A percentile compares a stretch with the other conserved stretches of the same genome.
phyloP scores from a whole-genome alignment of 148 eudicot genomes.

The Persicaria tinctoria region DNA sequence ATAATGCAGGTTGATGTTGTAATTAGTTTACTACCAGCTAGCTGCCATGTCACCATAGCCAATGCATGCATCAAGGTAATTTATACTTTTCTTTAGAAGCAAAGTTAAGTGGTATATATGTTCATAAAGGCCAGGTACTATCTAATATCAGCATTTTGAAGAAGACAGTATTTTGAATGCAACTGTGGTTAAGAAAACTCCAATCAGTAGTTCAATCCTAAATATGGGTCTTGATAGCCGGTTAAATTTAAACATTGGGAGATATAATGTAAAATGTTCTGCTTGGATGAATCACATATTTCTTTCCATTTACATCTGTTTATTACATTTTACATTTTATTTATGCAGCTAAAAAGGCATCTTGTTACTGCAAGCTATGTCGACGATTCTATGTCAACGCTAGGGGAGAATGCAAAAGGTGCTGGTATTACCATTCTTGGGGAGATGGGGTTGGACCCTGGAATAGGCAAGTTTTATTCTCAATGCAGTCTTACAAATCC shows the following conservation, averaged over 20 bases:
- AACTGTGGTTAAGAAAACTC: neutral
- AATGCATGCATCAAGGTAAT: slow-evolving; percentile 78
- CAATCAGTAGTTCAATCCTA: neutral
- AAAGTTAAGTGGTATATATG: neutral
- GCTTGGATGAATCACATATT: neutral
- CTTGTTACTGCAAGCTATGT: slow-evolving; percentile 93
- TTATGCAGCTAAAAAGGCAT: slow-evolving; percentile 75
- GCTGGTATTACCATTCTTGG: slow-evolving; percentile 86
- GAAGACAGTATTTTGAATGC: neutral
- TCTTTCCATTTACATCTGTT: neutral
- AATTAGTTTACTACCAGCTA: slow-evolving; percentile 87
- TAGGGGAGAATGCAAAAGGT: slow-evolving; percentile 58
- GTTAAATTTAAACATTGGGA: neutral
- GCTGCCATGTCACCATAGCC: slow-evolving; percentile 70
- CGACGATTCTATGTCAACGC: slow-evolving; percentile 73
- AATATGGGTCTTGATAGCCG: neutral
- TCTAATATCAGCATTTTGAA: neutral
- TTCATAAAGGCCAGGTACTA: neutral
- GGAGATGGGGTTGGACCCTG: slow-evolving; percentile 99
- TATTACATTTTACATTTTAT: slow-evolving; percentile 25
- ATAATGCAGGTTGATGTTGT: slow-evolving; percentile 77
- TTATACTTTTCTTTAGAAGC: neutral
- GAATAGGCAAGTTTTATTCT: slow-evolving; percentile 59
- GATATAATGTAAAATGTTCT: neutral
- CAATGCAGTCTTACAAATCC: neutral